Base-by-base conservation (phyloP, 495 filamentous ascomycete genomes). In the Bacidia rubella region DNA sequence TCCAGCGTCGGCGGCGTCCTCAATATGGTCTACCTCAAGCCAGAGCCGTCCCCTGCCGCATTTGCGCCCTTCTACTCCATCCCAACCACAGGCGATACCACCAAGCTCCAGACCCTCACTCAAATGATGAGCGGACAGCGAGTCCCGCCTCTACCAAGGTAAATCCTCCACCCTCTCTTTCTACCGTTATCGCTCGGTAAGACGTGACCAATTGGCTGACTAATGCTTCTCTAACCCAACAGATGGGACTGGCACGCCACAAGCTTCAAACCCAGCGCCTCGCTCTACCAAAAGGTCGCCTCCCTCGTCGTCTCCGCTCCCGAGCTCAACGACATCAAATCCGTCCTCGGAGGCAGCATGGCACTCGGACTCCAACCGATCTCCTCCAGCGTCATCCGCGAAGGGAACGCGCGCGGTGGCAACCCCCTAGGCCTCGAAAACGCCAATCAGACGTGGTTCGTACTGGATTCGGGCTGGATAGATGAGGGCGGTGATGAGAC, bases 321-420 rank as follows among this genome's bases (percentile, higher is more conserved):
- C 58, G 47, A 56, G 39, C 47, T 56, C 2, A 2, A 42, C 12
- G 12, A 19, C 11, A 25, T 56, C n/a, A 3, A 50, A 17, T 51
- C 54, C 11, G 21, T 52, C 0, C 11, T 11, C 5, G 29, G 35
- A 1, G 54, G 54, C 1, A 15, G 21, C 17, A 21, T 56, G 9
- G 47, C 54, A 5, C 56, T 74, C 10, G 68, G 67, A 52, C 65
- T 71, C 51, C 72, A 76, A 57, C 73, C 73, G 15, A 68, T 77
- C 48, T 71, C 72, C 22, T 58, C 67, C 19, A 53, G 58, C 38
- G 66, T 69, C 61, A 65, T 69, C 49, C 48, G 63, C 52, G 63
- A 66, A 11, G 63, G 64, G 9, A 56, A 62, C 26, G 47, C 47
- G 24, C 57, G 57, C 17, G 68, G 63, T 29, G 66, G 66, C 40